Evolutionary conservation across 805 yeast genomes (phyloP).

Genomic region (Saccharomyces eubayanus): DNA sequence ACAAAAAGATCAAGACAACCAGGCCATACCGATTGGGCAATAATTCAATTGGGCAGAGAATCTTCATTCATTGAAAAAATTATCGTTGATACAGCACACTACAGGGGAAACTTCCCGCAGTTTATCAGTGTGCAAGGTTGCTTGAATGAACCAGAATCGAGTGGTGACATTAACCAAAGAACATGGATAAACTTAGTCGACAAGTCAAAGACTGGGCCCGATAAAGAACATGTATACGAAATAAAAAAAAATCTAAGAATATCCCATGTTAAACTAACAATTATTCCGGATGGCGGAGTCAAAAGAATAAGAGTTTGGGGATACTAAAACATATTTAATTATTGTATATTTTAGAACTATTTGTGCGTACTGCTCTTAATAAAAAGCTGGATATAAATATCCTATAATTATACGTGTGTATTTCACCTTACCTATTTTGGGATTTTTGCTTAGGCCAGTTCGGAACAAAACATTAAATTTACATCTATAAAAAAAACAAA

Average conservation of each 20-base stretch:
- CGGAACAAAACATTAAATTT: neutral
- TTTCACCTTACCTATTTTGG: neutral
- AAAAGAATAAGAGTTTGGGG: constrained; percentile 86
- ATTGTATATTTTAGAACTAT: neutral
- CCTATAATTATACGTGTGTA: neutral
- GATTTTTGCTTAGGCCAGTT: neutral
- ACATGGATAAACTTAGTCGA: constrained; percentile 61
- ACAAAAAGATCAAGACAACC: constrained; percentile 78
- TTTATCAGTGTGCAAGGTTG: constrained; percentile 58
- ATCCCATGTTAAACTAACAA: constrained; percentile 69
- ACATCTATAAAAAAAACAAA: neutral
- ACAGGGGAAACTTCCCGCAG: constrained; percentile 92
- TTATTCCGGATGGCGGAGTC: constrained; percentile 96
- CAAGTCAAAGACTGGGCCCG: constrained; percentile 72
- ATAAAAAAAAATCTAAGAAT: constrained; percentile 31
- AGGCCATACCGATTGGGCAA: constrained; percentile 89
- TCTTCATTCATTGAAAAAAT: constrained; percentile 47
- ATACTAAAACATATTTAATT: constrained; percentile 3
- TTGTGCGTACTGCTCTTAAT: neutral
- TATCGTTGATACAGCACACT: constrained; percentile 86
- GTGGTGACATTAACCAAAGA: constrained; percentile 32
- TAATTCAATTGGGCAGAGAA: constrained; percentile 65
- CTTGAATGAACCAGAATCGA: constrained; percentile 29
- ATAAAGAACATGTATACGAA: constrained; percentile 59
- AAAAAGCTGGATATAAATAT: neutral